Evolutionary conservation across 257 asterid genomes (phyloP).

Genomic region (Solanum sejunctum): DNA sequence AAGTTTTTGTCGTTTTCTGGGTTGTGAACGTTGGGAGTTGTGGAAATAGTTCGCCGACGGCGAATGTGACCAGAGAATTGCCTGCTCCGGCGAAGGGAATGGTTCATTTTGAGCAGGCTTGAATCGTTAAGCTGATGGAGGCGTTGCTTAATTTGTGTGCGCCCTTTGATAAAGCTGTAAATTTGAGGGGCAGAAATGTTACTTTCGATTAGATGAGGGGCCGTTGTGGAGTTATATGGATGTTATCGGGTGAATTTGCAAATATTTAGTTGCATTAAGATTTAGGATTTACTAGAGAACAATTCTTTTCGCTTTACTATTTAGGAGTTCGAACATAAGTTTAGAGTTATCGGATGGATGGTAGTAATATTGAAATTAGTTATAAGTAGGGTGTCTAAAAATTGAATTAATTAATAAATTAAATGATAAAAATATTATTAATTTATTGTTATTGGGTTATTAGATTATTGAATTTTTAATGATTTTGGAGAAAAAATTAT

Average conservation of each 20-base stretch:
- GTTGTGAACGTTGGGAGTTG: background rate
- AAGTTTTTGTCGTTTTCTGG: conserved; percentile 48
- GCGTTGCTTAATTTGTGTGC: background rate
- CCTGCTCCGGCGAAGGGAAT: background rate
- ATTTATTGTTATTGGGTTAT: too few relatives aligned
- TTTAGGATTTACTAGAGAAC: background rate
- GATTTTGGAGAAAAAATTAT: too few relatives aligned
- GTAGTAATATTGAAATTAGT: too few relatives aligned
- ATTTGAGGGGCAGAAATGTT: background rate
- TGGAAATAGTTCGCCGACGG: background rate
- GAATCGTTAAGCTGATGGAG: background rate
- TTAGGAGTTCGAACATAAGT: too few relatives aligned
- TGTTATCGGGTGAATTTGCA: background rate
- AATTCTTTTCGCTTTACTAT: background rate
- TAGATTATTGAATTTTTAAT: too few relatives aligned
- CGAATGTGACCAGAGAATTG: background rate
- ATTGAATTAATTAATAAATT: too few relatives aligned
- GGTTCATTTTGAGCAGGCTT: conserved; percentile 6
- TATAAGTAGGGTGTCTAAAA: too few relatives aligned
- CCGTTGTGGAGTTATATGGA: background rate
- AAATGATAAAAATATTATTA: too few relatives aligned
- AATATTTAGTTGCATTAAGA: background rate
- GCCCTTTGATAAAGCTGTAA: background rate
- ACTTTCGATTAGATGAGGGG: background rate
- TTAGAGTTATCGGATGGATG: too few relatives aligned